Percentiles rank a stretch among this genome's conserved stretches.
phyloP scores from a whole-genome alignment of 2,329 filamentous ascomycete genomes.

The Cladosporium sp. region DNA sequence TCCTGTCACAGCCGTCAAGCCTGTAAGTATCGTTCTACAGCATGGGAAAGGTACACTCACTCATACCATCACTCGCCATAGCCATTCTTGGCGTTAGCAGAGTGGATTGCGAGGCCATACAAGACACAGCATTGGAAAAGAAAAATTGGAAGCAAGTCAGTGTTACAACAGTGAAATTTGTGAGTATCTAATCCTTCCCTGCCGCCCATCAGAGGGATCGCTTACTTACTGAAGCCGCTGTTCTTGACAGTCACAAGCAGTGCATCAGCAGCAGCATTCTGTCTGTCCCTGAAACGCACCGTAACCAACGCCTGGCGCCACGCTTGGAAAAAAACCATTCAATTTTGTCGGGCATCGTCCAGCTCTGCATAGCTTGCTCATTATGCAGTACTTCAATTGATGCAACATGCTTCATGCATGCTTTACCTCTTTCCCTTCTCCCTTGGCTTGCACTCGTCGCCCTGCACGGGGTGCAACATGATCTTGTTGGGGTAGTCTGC shows the following conservation, averaged over 20 bases:
- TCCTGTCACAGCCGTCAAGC: neutral
- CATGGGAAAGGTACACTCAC: neutral
- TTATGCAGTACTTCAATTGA: neutral
- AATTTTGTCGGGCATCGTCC: conserved; percentile 3
- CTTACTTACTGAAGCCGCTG: conserved; percentile 2
- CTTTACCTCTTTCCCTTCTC: conserved; percentile 51
- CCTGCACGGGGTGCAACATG: conserved; percentile 52
- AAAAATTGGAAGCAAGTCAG: neutral
- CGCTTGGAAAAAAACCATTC: conserved; percentile 14
- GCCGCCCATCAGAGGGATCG: neutral
- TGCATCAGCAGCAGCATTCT: conserved; percentile 10
- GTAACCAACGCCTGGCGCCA: conserved; percentile 22
- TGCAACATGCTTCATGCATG: neutral
- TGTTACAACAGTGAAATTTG: conserved; percentile 8
- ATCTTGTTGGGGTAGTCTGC: conserved; percentile 56
- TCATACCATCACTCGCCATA: neutral
- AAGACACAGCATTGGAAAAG: neutral
- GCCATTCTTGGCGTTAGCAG: neutral
- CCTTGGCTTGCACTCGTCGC: conserved; percentile 55
- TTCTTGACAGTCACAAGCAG: neutral
- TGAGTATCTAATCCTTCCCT: conserved; percentile 10
- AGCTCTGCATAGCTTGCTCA: neutral
- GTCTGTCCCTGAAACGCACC: conserved; percentile 8
- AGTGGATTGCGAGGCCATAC: neutral
- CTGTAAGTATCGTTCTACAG: neutral